Percentiles rank a stretch among this genome's conserved stretches.
Evolutionary conservation across 352 stramenopile species (phyloP).

Genomic region (Phytopythium vexans): DNA sequence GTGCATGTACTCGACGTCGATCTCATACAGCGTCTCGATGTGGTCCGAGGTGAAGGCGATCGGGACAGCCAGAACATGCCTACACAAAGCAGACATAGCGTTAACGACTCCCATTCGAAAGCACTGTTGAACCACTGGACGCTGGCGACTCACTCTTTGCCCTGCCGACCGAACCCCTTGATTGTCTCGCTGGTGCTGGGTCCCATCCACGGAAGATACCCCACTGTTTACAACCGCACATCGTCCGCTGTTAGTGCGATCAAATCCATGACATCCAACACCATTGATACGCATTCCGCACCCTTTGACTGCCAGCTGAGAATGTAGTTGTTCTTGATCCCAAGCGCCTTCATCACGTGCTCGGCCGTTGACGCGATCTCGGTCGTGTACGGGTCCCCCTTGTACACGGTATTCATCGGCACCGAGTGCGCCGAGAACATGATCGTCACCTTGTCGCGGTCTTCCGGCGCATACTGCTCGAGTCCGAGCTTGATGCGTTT

Average conservation of each 20-base stretch:
- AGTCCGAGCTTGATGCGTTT: slow-evolving; percentile 92
- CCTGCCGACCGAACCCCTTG: slow-evolving; percentile 87
- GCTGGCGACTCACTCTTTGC: slow-evolving; percentile 81
- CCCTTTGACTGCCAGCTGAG: slow-evolving; percentile 96
- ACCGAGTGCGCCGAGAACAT: slow-evolving; percentile 91
- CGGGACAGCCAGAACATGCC: slow-evolving; percentile 95
- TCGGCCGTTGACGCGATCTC: slow-evolving; percentile 77
- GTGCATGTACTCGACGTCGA: slow-evolving; percentile 99
- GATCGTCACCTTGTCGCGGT: slow-evolving; percentile 88
- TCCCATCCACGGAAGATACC: slow-evolving; percentile 97
- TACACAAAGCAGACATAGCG: slow-evolving; percentile 9
- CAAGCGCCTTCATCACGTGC: slow-evolving; percentile 69
- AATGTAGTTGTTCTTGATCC: slow-evolving; percentile 76
- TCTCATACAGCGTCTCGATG: slow-evolving; percentile 99
- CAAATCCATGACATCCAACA: neutral
- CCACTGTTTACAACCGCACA: slow-evolving; percentile 56
- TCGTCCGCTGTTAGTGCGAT: neutral
- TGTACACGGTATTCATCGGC: slow-evolving; percentile 89
- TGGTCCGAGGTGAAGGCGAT: slow-evolving; percentile 99
- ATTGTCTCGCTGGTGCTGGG: slow-evolving; percentile 97
- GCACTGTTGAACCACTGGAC: neutral
- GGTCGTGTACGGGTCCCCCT: slow-evolving; percentile 85
- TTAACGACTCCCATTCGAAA: neutral
- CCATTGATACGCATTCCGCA: slow-evolving; percentile 6
- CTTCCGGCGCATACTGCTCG: slow-evolving; percentile 86